phyloP scores from a whole-genome alignment of 768 basidiomycete species.

The Termitomyces titanicus region DNA sequence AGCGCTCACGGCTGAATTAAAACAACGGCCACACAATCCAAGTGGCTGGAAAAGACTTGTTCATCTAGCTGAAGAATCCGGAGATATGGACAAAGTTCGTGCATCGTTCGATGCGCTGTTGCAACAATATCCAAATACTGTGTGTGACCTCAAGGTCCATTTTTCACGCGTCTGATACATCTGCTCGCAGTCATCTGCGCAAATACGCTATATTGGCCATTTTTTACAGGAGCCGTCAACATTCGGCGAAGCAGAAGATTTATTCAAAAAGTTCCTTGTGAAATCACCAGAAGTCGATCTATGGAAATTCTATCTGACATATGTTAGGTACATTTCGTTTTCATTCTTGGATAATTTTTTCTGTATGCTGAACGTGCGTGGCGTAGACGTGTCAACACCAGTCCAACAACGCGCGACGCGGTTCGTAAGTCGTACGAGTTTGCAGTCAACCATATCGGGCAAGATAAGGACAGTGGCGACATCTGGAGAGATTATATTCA shows the following conservation, averaged over 20 bases:
- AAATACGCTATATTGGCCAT: constrained; percentile 81
- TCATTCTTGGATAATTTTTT: constrained; percentile 6
- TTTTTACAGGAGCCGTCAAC: constrained; percentile 60
- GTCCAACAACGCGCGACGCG: constrained; percentile 64
- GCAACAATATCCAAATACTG: constrained; percentile 87
- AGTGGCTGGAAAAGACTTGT: constrained; percentile 77
- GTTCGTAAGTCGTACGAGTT: constrained; percentile 92
- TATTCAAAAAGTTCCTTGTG: constrained; percentile 88
- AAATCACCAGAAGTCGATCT: constrained; percentile 85
- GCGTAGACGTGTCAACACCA: constrained; percentile 61
- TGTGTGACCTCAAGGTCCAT: constrained; percentile 41
- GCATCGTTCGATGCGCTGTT: constrained; percentile 80
- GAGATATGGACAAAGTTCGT: constrained; percentile 78
- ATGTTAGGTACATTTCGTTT: constrained; percentile 67
- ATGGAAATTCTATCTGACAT: constrained; percentile 91
- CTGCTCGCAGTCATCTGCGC: constrained; percentile 62
- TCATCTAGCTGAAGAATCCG: constrained; percentile 69
- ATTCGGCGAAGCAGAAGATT: constrained; percentile 74
- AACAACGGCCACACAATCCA: constrained; percentile 70
- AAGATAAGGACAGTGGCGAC: constrained; percentile 87
- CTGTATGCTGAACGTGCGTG: neutral
- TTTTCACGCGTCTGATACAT: constrained; percentile 9
- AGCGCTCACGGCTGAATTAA: constrained; percentile 52
- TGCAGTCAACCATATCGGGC: constrained; percentile 82
- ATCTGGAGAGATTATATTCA: constrained; percentile 95